A percentile compares a stretch with the other conserved stretches of the same genome.
Evolutionary conservation across 2,329 filamentous ascomycete species (phyloP).

Genomic region (Fusarium sambucinum): DNA sequence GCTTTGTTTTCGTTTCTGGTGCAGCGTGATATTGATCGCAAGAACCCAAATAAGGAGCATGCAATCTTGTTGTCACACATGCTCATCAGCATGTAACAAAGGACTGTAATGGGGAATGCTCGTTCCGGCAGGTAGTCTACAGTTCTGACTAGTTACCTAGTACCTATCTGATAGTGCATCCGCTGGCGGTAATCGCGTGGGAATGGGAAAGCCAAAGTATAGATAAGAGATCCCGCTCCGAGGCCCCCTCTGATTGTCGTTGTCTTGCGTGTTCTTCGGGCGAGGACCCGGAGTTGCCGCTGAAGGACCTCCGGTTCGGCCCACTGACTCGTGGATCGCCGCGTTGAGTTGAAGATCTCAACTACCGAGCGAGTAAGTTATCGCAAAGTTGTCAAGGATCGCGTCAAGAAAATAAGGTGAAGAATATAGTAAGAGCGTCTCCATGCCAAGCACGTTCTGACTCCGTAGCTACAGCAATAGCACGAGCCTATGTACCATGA

Average conservation of each 20-base stretch:
- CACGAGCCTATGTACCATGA: background rate
- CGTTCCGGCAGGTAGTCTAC: constrained; percentile 20
- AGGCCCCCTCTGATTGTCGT: constrained; percentile 12
- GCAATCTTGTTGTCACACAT: constrained; percentile 21
- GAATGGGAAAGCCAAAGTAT: constrained; percentile 14
- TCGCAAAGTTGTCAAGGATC: constrained; percentile 3
- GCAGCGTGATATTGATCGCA: constrained; percentile 22
- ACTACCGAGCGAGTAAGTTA: constrained; percentile 17
- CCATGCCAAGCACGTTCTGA: constrained; percentile 1
- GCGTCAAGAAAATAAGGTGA: constrained; percentile 3
- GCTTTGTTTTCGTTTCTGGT: constrained; percentile 24
- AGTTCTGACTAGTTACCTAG: background rate
- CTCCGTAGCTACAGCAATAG: background rate
- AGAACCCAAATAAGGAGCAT: constrained; percentile 3
- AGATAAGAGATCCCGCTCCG: constrained; percentile 40
- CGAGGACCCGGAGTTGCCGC: constrained; percentile 33
- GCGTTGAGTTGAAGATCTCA: constrained; percentile 6
- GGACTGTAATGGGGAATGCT: constrained; percentile 7
- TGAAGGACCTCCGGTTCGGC: constrained; percentile 36
- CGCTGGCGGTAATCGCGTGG: constrained; percentile 27
- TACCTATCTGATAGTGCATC: constrained; percentile 11
- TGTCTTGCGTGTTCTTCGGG: constrained; percentile 21
- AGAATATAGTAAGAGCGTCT: background rate
- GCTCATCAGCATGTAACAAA: constrained; percentile 23
- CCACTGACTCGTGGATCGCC: constrained; percentile 32